phyloP scores from a whole-genome alignment of 768 basidiomycete species.

The Rhodotorula graminis region DNA sequence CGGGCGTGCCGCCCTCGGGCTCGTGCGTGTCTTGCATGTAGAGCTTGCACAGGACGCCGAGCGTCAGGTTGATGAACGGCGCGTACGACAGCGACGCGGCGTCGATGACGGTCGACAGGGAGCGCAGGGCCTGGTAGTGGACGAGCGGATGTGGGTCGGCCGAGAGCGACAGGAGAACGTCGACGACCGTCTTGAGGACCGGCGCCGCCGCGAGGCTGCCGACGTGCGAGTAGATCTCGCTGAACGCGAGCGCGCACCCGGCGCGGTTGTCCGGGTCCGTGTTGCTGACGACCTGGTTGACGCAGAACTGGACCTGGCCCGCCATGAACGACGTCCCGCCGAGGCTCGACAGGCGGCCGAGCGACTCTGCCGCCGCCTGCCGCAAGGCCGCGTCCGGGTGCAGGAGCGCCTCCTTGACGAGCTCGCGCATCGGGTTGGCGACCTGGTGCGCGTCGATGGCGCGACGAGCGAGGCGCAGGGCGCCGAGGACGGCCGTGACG shows the following conservation, averaged over 20 bases:
- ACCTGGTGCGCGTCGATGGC: slow-evolving; percentile 43
- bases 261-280: slow-evolving; percentile 87
- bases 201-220: slow-evolving; percentile 93
- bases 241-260: slow-evolving; percentile 87
- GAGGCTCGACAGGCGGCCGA: slow-evolving; percentile 78
- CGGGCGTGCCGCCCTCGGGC: slow-evolving; percentile 71
- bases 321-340: slow-evolving; percentile 79
- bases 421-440: slow-evolving; percentile 30
- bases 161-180: slow-evolving; percentile 87
- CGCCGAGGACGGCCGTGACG: slow-evolving; percentile 64
- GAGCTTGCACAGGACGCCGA: slow-evolving; percentile 83
- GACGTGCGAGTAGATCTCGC: slow-evolving; percentile 82
- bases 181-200: slow-evolving; percentile 88
- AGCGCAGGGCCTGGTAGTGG: slow-evolving; percentile 85
- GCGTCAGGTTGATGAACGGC: slow-evolving; percentile 77
- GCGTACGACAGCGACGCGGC: slow-evolving; percentile 87
- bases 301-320: slow-evolving; percentile 77
- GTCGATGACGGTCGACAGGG: slow-evolving; percentile 78
- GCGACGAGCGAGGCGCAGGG: slow-evolving; percentile 53
- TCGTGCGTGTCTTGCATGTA: slow-evolving; percentile 89
- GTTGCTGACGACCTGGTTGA: slow-evolving; percentile 89
- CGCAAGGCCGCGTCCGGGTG: slow-evolving; percentile 75
- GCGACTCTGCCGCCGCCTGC: slow-evolving; percentile 73
- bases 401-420: slow-evolving; percentile 64
- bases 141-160: slow-evolving; percentile 96